Evolutionary conservation across 495 filamentous ascomycete species (phyloP), one percentile per base, ranked within the genome.

Genomic region (Usnea hakonensis): DNA sequence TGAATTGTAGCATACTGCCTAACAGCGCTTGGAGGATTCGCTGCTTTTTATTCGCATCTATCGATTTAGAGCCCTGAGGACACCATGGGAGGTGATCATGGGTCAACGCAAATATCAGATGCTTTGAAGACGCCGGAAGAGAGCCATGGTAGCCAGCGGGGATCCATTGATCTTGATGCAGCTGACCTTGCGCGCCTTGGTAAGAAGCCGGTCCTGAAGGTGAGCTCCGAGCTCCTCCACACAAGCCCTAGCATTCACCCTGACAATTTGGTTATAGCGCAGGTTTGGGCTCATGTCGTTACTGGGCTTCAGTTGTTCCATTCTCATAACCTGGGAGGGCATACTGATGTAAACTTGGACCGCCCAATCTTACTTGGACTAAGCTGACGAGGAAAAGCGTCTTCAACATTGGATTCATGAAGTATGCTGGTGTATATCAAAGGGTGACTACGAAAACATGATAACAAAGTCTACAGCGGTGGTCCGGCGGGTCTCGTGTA

Each of bases 401-500:
- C 1, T 75, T 77, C 55, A 50, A 72, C 7, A 69, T 72, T 50
- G 69, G 73, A 7, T 70, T 73, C 28, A 40, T 66, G 46, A 76
- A 76, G 75, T 76, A 67, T 26, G 65, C 30, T 5, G 30, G 14
- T 32, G 7, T 59, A 23, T 21, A 59, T 33, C 16, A 40, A 40
- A 37, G 30, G 1, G 10, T 0, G 4, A 21, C 1, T 37, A 5
- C 26, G 23, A 38, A 35, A 16, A 53, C 14, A 28, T 53, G 19
- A 53, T 37, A 38, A 13, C 1, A 5, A 13, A 54, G 21, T 57
- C 6, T 43, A 48, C 17, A 79, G 75, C 68, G 79, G 77, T 19
- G 81, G 81, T 1, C 75, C 80, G 2, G 79, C 74, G 0, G 80
- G 78, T 28, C 76, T 82, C 0, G 69, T 83, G 2, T 83, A 81